phyloP scores from a whole-genome alignment of 108 stramenopile genomes.

The Parietichytrium sp. region DNA sequence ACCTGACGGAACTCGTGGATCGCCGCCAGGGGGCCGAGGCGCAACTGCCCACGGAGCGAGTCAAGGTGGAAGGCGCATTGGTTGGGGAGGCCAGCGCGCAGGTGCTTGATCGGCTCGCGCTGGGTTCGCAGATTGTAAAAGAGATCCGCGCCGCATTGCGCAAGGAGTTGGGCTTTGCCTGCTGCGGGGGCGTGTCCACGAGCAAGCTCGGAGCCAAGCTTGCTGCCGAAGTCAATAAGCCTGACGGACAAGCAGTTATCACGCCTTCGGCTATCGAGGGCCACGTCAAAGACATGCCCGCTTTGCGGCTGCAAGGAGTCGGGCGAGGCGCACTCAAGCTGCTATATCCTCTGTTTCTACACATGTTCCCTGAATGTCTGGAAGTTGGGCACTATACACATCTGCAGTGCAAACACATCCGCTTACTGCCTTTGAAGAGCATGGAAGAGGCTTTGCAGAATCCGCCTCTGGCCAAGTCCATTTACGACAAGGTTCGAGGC shows the following conservation, averaged over 20 bases:
- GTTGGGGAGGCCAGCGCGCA: not conserved
- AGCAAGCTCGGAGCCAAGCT: conserved; percentile 1
- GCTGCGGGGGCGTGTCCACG: not conserved
- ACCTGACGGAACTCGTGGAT: conserved; percentile 24
- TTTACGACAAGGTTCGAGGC: not conserved
- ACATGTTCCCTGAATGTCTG: not conserved
- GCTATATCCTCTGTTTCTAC: not conserved
- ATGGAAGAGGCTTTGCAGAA: not conserved
- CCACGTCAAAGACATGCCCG: not conserved
- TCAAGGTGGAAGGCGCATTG: not conserved
- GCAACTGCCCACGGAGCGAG: not conserved
- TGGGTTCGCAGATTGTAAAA: not conserved
- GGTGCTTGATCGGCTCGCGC: not conserved
- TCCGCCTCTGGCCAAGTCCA: not conserved
- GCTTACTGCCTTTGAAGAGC: not conserved
- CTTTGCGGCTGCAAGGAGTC: not conserved
- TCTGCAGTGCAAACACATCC: not conserved
- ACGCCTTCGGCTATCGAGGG: not conserved
- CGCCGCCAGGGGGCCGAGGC: not conserved
- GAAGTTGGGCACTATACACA: not conserved
- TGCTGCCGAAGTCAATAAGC: conserved; percentile 8
- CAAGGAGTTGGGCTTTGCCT: not conserved
- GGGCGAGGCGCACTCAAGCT: not conserved
- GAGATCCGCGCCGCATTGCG: not conserved
- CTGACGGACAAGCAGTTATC: not conserved